phyloP scores from a whole-genome alignment of 2,329 filamentous ascomycete species.

The Aspergillus oerlinghausenensis region DNA sequence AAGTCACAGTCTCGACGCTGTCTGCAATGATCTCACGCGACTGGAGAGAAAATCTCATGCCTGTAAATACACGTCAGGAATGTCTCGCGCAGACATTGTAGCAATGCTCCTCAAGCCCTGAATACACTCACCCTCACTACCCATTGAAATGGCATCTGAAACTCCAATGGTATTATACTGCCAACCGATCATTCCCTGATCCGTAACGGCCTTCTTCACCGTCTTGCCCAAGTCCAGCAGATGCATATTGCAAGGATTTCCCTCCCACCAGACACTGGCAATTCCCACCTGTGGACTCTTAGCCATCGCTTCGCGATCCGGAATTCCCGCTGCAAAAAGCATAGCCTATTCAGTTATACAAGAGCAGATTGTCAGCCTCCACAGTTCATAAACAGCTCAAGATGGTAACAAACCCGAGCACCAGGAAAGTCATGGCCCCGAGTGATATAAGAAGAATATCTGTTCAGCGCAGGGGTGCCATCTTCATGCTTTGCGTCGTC shows the following conservation, averaged over 20 bases:
- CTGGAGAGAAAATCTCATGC: constrained; percentile 91
- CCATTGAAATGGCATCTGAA: constrained; percentile 93
- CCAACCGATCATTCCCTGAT: constrained; percentile 86
- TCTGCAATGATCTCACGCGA: constrained; percentile 90
- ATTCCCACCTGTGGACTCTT: constrained; percentile 86
- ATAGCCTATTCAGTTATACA: constrained; percentile 60
- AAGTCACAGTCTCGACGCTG: constrained; percentile 88
- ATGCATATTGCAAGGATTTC: constrained; percentile 82
- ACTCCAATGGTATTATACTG: constrained; percentile 91
- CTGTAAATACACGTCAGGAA: constrained; percentile 41
- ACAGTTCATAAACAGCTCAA: background rate
- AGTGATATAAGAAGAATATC: constrained; percentile 79
- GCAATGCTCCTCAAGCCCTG: background rate
- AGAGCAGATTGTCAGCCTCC: background rate
- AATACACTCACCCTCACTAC: constrained; percentile 65
- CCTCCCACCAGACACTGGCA: constrained; percentile 94
- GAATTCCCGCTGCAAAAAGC: constrained; percentile 89
- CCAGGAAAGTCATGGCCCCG: constrained; percentile 85
- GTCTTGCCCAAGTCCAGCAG: constrained; percentile 83
- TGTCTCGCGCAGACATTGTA: background rate
- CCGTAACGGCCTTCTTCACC: constrained; percentile 75
- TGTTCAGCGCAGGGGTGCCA: constrained; percentile 68
- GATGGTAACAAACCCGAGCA: constrained; percentile 61
- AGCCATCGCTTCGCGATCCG: constrained; percentile 79
- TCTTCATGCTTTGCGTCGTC: constrained; percentile 48